These are phyloP conservation scores for Sabuloglossum arenarium DNA, from an alignment of 495 filamentous ascomycete species.

Conservation along the genomic window DNA sequence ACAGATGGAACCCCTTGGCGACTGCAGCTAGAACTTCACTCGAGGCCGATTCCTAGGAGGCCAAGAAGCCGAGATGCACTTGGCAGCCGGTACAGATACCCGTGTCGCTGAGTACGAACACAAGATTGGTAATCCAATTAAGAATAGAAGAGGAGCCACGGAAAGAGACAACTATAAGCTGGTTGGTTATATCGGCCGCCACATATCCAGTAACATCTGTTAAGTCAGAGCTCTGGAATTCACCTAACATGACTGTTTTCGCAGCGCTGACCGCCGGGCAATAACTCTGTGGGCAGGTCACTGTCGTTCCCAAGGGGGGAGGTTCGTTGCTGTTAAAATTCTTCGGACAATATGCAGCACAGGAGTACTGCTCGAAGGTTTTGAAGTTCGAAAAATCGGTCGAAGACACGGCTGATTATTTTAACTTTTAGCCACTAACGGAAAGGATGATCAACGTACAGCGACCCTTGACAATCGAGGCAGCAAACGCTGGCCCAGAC, in stretches of 20 bases:
- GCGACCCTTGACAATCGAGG: not conserved
- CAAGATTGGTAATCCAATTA: constrained; percentile 47
- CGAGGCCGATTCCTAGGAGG: constrained; percentile 27
- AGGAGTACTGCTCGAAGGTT: constrained; percentile 49
- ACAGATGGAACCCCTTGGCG: constrained; percentile 12
- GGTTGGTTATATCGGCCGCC: constrained; percentile 39
- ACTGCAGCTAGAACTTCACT: constrained; percentile 22
- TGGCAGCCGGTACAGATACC: constrained; percentile 28
- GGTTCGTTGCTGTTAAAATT: constrained; percentile 17
- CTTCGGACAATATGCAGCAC: constrained; percentile 43
- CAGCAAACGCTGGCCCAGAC: not conserved
- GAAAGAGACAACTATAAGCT: constrained; percentile 45
- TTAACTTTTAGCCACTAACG: not conserved
- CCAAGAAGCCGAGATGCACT: constrained; percentile 33
- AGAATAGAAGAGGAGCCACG: constrained; percentile 38
- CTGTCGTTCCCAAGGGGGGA: constrained; percentile 18
- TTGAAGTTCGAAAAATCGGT: constrained; percentile 16
- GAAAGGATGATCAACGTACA: not conserved
- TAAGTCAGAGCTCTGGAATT: constrained; percentile 36
- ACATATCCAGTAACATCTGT: constrained; percentile 51
- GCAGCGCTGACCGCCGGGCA: constrained; percentile 40
- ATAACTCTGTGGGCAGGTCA: constrained; percentile 32
- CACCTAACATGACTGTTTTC: constrained; percentile 29
- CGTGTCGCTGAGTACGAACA: constrained; percentile 19
- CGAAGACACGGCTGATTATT: not conserved